Evolutionary conservation across 345 rosid species (phyloP).

Genomic region (Punica granatum): DNA sequence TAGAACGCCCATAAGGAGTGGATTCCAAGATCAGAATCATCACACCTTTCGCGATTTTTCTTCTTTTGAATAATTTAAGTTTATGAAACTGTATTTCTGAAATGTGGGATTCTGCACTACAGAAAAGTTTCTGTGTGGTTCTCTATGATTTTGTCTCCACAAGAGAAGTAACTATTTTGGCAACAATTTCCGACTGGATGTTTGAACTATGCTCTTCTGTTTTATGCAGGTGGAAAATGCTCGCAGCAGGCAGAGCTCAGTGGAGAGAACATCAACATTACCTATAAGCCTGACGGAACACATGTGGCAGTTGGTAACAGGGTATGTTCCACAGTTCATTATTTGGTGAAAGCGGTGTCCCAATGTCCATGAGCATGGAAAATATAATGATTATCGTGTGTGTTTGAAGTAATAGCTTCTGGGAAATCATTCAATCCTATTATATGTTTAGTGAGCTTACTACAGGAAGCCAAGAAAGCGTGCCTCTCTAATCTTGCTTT

Average conservation of each 20-base stretch:
- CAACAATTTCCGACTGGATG: not conserved
- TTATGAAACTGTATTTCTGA: not conserved
- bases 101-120: not conserved
- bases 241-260: conserved; percentile 92
- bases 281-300: conserved; percentile 90
- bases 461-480: not conserved
- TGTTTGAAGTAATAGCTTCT: conserved; percentile 2
- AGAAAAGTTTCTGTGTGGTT: not conserved
- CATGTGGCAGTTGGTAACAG: conserved; percentile 93
- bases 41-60: not conserved
- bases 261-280: conserved; percentile 96
- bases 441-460: not conserved
- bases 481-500: not conserved
- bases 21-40: not conserved
- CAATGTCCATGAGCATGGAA: not conserved
- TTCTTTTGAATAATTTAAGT: not conserved
- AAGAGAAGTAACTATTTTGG: not conserved
- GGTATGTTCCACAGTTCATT: conserved; percentile 42
- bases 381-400: not conserved
- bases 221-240: conserved; percentile 79
- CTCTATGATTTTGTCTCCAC: not conserved
- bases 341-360: not conserved
- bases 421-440: conserved; percentile 1
- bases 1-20: not conserved
- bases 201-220: not conserved